phyloP scores from a whole-genome alignment of 169 alveolate genomes.

The Plasmodium coatneyi region DNA sequence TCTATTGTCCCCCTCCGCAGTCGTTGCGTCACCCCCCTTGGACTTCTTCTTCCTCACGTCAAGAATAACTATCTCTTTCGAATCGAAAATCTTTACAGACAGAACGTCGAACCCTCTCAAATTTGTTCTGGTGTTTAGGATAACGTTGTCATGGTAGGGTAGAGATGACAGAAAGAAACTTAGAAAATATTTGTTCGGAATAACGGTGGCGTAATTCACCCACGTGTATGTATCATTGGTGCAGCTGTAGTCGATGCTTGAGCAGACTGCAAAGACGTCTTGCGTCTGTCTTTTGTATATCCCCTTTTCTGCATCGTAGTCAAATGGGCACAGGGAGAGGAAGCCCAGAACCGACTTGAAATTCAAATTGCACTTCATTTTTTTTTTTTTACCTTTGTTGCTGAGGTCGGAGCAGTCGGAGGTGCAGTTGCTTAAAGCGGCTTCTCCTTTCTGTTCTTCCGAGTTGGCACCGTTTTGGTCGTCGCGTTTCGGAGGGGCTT shows the following conservation, averaged over 20 bases:
- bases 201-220: conserved; percentile 43
- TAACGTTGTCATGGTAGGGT: conserved; percentile 50
- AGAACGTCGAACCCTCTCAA: conserved; percentile 1
- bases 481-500: background rate
- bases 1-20: background rate
- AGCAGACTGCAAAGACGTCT: conserved; percentile 35
- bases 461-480: background rate
- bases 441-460: background rate
- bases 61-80: conserved; percentile 24
- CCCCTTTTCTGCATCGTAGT: background rate
- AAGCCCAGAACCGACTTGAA: conserved; percentile 46
- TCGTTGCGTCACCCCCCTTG: background rate
- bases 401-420: background rate
- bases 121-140: conserved; percentile 33
- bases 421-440: background rate
- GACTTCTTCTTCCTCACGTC: background rate
- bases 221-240: conserved; percentile 38
- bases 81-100: conserved; percentile 41
- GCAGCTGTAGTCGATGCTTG: conserved; percentile 49
- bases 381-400: conserved; percentile 14
- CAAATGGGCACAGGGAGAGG: conserved; percentile 48
- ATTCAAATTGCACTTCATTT: conserved; percentile 41
- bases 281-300: conserved; percentile 21
- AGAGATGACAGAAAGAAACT: conserved; percentile 16
- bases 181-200: conserved; percentile 22